Evolutionary conservation across 139 green algal species (phyloP), one percentile per base, ranked within the genome.

Genomic region (Monoraphidium neglectum): DNA sequence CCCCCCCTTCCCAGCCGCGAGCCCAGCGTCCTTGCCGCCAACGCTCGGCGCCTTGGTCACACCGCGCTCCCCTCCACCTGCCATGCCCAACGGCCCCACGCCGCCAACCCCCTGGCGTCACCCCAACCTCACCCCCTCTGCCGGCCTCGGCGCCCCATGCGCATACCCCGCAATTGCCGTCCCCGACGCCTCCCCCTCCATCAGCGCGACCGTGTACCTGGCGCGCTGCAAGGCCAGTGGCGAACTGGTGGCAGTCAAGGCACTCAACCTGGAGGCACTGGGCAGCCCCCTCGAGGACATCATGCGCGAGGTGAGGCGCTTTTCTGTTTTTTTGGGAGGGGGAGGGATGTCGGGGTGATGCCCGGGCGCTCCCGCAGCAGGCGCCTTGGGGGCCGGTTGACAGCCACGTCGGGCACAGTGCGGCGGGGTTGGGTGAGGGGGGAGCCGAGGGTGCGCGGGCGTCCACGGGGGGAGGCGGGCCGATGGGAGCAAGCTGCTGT

Each of bases 161-260:
- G 35, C 12, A 33, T 18, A 24, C 59, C 59, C 16, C 59, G 28
- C 59, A 37, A 38, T 18, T 65, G 28, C 43, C 38, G 18, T 56
- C 43, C 1, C 6, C 23, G n/a, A 32, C 12, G 33, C 37, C 30
- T 16, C 5, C 2, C 18, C 28, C 62, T 1, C 2, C n/a, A n/a
- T n/a, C 75, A 82, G 80, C 70, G 74, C 80, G 35, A 65, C 70
- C 80, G 92, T 96, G 1, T 93, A 87, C 74, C 87, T 84, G 3
- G 95, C 94, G 1, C 77, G 83, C 6, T 97, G 93, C 78, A 82
- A 89, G 56, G 72, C 84, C 0, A 68, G 78, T 16, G 80, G 89
- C 23, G 91, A 97, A 65, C 81, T 91, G 26, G 95, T 99, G 23
- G 95, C 94, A 24, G 89, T 99, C n/a, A 99, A 99, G 84, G 74